Base-by-base conservation (phyloP, 2,329 filamentous ascomycete genomes). In the Acephala macrosclerotiorum region DNA sequence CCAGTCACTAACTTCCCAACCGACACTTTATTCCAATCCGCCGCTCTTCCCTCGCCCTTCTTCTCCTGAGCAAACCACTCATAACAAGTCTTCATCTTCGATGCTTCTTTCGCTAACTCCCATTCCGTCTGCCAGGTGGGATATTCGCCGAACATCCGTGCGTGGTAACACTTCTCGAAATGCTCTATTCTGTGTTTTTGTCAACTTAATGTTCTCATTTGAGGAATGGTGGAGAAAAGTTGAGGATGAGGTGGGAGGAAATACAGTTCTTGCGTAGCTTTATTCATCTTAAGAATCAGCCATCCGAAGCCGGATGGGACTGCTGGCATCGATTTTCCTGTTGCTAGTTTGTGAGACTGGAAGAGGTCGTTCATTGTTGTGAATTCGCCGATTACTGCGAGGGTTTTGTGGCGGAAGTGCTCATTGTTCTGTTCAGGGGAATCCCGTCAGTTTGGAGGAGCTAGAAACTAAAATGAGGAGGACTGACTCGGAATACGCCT, bases 231-330 rank as follows among this genome's bases (percentile, higher is more conserved):
- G 29, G 29, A 4, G 29, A 33, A 33, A 9, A 33, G 29, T 33
- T 4, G 29, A n/a, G 20, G 9, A 22, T 5, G 20, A 2, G 45
- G 45, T 6, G 45, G 47, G 29, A 29, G n/a, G 29, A 57, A 25
- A 35, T 67, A 70, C 68, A 72, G 20, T 35, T 47, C 58, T 64
- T 64, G 65, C 1, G 66, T 69, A 20, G 47, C 59, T 26, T 60
- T 66, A 29, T 68, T 72, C 40, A 64, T 35, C 40, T 69, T 69
- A 5, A 67, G 33, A n/a, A 72, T 49, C 11, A 66, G 29, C 67
- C 64, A 67, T 12, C 53, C 70, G 8, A 72, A 59, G n/a, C 22
- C 38, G 14, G 42, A 49, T 29, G 66, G 66, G 14, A 70, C 25
- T 11, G 62, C 22, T 2, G 70, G 66, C 20, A 72, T 59, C 0